These are phyloP conservation scores for Podaxis sp. DNA, from an alignment of 768 basidiomycete species.

Conservation along the genomic window DNA sequence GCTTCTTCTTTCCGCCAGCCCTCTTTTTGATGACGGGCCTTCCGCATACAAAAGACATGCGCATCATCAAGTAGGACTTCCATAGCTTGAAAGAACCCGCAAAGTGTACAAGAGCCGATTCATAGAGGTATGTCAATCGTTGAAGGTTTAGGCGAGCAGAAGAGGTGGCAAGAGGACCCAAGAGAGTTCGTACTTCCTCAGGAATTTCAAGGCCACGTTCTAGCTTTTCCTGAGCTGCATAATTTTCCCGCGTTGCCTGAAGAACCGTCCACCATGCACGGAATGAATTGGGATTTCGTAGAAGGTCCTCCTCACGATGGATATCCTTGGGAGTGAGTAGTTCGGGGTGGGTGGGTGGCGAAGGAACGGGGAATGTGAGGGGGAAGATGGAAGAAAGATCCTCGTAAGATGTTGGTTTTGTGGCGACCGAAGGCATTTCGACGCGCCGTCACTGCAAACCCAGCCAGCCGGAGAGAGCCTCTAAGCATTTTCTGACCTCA, in stretches of 20 bases:
- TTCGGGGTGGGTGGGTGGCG: conserved; percentile 72
- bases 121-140: conserved; percentile 88
- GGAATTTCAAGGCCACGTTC: conserved; percentile 45
- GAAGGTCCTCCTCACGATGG: conserved; percentile 89
- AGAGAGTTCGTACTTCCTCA: conserved; percentile 51
- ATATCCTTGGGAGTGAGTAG: conserved; percentile 76
- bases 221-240: conserved; percentile 52
- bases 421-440: conserved; percentile 57
- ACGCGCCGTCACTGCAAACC: neutral
- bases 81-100: conserved; percentile 92
- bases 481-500: neutral
- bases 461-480: neutral
- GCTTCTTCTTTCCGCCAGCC: conserved; percentile 87
- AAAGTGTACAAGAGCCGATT: conserved; percentile 85
- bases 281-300: conserved; percentile 88
- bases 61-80: conserved; percentile 86
- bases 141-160: conserved; percentile 76
- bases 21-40: conserved; percentile 68
- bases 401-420: conserved; percentile 46
- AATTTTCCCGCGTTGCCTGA: conserved; percentile 66
- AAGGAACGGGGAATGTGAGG: conserved; percentile 81
- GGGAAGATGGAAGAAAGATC: conserved; percentile 64
- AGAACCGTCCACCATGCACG: conserved; percentile 93
- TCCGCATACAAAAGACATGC: conserved; percentile 86
- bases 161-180: conserved; percentile 79